Conservation (phyloP, 1,284 basidiomycete genomes). For the Rhodotorula sp. region DNA sequence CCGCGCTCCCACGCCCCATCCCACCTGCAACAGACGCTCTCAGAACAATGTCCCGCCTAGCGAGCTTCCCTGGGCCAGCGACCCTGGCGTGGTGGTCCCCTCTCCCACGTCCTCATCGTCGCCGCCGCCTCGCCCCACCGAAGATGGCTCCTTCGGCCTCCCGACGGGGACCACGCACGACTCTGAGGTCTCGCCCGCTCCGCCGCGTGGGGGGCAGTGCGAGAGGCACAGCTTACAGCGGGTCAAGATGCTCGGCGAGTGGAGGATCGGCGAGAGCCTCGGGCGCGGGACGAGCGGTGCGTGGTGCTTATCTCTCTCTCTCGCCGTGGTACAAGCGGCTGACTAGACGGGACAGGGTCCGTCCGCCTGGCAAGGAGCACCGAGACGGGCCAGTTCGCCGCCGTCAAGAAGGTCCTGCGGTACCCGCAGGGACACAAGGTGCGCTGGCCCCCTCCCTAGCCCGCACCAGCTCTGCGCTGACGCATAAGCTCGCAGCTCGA, state of each 20-base stretch:
- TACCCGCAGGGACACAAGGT: constrained; percentile 47
- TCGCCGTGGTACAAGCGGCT: not conserved
- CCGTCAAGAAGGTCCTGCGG: constrained; percentile 51
- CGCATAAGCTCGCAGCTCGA: constrained; percentile 24
- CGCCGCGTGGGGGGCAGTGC: not conserved
- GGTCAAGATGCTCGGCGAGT: constrained; percentile 30
- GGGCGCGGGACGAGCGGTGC: constrained; percentile 30
- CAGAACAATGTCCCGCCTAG: not conserved
- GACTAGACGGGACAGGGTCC: constrained; percentile 24
- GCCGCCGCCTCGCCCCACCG: not conserved
- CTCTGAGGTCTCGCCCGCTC: not conserved
- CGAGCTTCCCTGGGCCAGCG: not conserved
- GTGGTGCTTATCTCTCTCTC: not conserved
- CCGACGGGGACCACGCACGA: not conserved
- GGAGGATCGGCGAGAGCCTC: constrained; percentile 31
- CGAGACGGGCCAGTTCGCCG: constrained; percentile 47
- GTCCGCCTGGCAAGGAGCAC: constrained; percentile 49
- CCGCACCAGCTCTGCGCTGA: not conserved
- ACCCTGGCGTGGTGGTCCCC: no score
- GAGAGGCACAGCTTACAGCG: not conserved
- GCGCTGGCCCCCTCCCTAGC: constrained; percentile 38
- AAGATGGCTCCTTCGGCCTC: constrained; percentile 13
- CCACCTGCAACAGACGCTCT: not conserved
- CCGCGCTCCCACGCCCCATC: not conserved
- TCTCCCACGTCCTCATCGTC: not conserved